Conservation (phyloP, 2,329 filamentous ascomycete genomes). For the Ambrosiella xylebori region DNA sequence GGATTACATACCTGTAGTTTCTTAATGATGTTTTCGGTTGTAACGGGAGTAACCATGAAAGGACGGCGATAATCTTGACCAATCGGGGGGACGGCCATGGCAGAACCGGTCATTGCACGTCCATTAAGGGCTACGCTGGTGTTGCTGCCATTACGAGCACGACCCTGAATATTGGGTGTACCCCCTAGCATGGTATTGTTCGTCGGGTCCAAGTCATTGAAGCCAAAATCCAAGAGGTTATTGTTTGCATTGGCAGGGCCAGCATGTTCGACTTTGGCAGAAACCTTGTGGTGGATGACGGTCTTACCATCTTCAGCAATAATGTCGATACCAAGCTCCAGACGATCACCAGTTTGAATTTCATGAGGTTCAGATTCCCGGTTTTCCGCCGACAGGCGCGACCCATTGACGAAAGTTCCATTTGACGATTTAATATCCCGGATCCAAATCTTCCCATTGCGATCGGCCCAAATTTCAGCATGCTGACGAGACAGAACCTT, state of each 20-base stretch:
- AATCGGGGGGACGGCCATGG: conserved; percentile 35
- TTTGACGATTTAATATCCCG: conserved; percentile 97
- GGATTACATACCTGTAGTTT: conserved; percentile 51
- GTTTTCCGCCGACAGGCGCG: conserved; percentile 80
- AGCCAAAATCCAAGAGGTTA: conserved; percentile 74
- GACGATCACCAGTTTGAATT: conserved; percentile 72
- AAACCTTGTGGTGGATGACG: conserved; percentile 95
- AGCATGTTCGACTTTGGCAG: conserved; percentile 89
- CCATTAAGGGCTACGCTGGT: conserved; percentile 44
- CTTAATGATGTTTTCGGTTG: conserved; percentile 88
- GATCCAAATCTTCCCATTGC: conserved; percentile 82
- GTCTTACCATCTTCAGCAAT: conserved; percentile 98
- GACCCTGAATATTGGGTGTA: conserved; percentile 49
- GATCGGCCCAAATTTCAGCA: conserved; percentile 83
- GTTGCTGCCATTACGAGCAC: conserved; percentile 53
- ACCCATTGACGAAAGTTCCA: conserved; percentile 92
- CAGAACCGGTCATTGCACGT: conserved; percentile 38
- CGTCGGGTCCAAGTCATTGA: conserved; percentile 75
- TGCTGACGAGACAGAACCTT: conserved; percentile 94
- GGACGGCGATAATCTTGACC: conserved; percentile 49
- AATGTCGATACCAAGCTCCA: conserved; percentile 95
- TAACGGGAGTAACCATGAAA: conserved; percentile 75
- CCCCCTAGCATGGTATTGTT: conserved; percentile 57
- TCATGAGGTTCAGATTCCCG: conserved; percentile 93
- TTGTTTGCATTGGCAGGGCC: conserved; percentile 60